Percentiles rank a stretch among this genome's conserved stretches.
Evolutionary conservation across 2,329 filamentous ascomycete genomes (phyloP).

Genomic region (Nemania serpens): DNA sequence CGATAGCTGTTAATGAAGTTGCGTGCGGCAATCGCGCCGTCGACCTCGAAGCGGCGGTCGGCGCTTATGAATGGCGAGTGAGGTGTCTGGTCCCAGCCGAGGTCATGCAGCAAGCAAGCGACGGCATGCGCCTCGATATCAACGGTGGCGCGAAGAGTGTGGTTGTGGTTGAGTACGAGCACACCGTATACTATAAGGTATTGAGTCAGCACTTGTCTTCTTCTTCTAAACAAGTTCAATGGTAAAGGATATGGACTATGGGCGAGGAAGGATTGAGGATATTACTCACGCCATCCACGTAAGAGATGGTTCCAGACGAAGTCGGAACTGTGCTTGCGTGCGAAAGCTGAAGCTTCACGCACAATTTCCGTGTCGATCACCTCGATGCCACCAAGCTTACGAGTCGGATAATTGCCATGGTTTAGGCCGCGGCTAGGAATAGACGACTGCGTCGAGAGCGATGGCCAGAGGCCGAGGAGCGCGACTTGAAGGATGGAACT

Average conservation of each 20-base stretch:
- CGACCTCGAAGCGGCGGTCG: slow-evolving; percentile 56
- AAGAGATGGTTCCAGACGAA: slow-evolving; percentile 24
- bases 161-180: slow-evolving; percentile 22
- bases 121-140: slow-evolving; percentile 50
- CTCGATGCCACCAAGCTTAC: slow-evolving; percentile 19
- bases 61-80: slow-evolving; percentile 42
- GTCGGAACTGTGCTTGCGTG: slow-evolving; percentile 23
- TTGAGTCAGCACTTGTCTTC: not conserved
- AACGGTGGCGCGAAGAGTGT: slow-evolving; percentile 40
- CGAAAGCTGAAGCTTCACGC: slow-evolving; percentile 20
- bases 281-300: slow-evolving; percentile 21
- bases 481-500: not conserved
- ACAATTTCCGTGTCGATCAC: slow-evolving; percentile 30
- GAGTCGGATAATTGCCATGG: slow-evolving; percentile 12
- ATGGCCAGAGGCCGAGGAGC: slow-evolving; percentile 16
- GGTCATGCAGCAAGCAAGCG: slow-evolving; percentile 48
- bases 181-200: slow-evolving; percentile 15
- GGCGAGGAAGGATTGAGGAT: not conserved
- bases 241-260: not conserved
- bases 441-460: slow-evolving; percentile 11
- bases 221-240: not conserved
- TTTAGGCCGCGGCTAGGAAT: not conserved
- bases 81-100: slow-evolving; percentile 47
- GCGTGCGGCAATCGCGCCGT: slow-evolving; percentile 51
- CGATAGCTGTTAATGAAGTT: slow-evolving; percentile 42